Evolutionary conservation across 2,329 filamentous ascomycete species (phyloP).

Genomic region (Colletotrichum sp.): DNA sequence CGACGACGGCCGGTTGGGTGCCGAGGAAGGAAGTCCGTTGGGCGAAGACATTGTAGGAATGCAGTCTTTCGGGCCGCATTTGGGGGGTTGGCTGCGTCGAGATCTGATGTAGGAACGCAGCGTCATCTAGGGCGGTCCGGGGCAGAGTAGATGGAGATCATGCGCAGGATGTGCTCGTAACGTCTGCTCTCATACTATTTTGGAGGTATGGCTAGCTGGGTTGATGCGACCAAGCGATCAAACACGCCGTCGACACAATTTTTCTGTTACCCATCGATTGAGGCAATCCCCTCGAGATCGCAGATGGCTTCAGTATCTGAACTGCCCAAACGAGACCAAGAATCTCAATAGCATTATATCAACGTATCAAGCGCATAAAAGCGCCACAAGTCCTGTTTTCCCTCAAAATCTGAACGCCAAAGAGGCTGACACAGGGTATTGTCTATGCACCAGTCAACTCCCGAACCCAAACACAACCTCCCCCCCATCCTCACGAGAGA

Average conservation of each 20-base stretch:
- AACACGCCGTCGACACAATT: fast-evolving
- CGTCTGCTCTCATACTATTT: neutral
- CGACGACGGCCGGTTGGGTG: neutral
- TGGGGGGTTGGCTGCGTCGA: too few relatives aligned
- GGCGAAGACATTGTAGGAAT: neutral
- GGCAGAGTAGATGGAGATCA: neutral
- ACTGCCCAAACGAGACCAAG: neutral
- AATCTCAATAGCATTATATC: neutral
- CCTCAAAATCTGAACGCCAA: neutral
- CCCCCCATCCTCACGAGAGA: neutral
- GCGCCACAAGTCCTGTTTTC: neutral
- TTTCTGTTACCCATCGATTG: neutral
- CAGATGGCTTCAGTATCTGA: neutral
- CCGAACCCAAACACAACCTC: too few relatives aligned
- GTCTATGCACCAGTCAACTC: neutral
- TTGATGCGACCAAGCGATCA: neutral
- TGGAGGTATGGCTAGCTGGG: neutral
- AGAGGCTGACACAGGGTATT: neutral
- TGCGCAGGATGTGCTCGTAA: too few relatives aligned
- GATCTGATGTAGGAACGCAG: neutral
- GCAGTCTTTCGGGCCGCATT: too few relatives aligned
- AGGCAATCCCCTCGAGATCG: neutral
- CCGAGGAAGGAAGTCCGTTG: neutral
- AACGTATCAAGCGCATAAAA: neutral
- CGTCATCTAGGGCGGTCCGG: fast-evolving